A percentile compares a stretch with the other conserved stretches of the same genome.
Conservation (phyloP, 176 grass and related monocot species). For the Aegilops tauschii region DNA sequence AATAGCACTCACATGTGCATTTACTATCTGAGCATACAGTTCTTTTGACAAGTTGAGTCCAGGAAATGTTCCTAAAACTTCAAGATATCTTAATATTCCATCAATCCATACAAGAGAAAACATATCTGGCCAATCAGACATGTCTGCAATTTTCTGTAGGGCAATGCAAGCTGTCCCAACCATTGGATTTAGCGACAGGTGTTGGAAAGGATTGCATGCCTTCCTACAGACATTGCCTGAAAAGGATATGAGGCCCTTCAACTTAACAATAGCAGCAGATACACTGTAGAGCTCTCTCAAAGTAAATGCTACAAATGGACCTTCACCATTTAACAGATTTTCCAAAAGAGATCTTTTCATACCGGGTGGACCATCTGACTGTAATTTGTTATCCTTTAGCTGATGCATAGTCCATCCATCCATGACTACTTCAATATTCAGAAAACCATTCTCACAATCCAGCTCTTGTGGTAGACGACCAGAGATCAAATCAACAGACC, state of each 20-base stretch:
- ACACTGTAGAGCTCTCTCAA: conserved; percentile 69
- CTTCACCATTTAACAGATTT: conserved; percentile 62
- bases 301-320: conserved; percentile 44
- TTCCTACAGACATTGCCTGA: conserved; percentile 27
- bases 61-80: conserved; percentile 63
- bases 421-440: conserved; percentile 56
- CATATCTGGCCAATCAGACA: conserved; percentile 46
- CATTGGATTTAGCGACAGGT: conserved; percentile 43
- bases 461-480: conserved; percentile 30
- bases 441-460: conserved; percentile 47
- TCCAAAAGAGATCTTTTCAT: conserved; percentile 51
- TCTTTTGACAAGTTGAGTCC: conserved; percentile 61
- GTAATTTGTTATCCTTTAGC: conserved; percentile 1
- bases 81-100: conserved; percentile 77
- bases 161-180: conserved; percentile 56
- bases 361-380: conserved; percentile 8
- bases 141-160: conserved; percentile 73
- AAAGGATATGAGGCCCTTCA: conserved; percentile 51
- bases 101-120: conserved; percentile 81
- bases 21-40: conserved; percentile 59
- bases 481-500: conserved; percentile 28
- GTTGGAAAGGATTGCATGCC: conserved; percentile 26
- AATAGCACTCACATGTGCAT: conserved; percentile 65
- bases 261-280: conserved; percentile 77
- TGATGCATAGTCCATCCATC: conserved; percentile 40